Evolutionary conservation across 805 yeast genomes (phyloP), one percentile per base, ranked within the genome.

Genomic region (Kazachstania martiniae): DNA sequence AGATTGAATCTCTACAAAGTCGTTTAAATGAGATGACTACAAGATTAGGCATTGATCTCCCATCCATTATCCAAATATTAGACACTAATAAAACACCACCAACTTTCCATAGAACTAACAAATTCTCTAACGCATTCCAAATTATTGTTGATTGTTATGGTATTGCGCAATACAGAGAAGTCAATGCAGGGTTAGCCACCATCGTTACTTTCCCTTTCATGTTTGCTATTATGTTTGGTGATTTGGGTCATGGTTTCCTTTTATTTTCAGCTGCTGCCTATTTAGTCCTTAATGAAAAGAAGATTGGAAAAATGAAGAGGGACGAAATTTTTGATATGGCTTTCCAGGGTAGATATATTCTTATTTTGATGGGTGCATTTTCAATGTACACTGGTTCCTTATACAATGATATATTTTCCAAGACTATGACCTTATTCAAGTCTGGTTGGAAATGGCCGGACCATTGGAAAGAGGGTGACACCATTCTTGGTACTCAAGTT

Each of bases 161-260:
- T 46, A 68, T 77, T 34, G 83, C 85, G 8, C 74, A 82, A 15
- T 78, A 78, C 47, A 74, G 73, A 47, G 87, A 78, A 53, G 76
- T 78, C 8, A 78, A 78, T 46, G 82, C 87, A 8, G 85, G 84
- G 34, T 64, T 78, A 39, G 77, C 87, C 12, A 74, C 86, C 1
- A 67, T 77, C 25, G 74, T 77, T 12, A 79, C 87, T 0, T 79
- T 79, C 59, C 87, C 87, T 12, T 79, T 78, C 50, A 74, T 79
- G 83, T 79, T 79, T 59, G 85, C 87, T 12, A 74, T 79, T 40
- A 79, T 79, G 87, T 79, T 79, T 59, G 87, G 87, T 59, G 87
- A 79, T 59, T 60, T 78, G 41, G 87, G 87, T 8, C 87, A 79
- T 50, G 87, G 87, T n/a, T 58, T 74, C 35, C 61, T 79, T 34